Conservation (phyloP, 129 eudicot species). For the Lactuca saligna region DNA sequence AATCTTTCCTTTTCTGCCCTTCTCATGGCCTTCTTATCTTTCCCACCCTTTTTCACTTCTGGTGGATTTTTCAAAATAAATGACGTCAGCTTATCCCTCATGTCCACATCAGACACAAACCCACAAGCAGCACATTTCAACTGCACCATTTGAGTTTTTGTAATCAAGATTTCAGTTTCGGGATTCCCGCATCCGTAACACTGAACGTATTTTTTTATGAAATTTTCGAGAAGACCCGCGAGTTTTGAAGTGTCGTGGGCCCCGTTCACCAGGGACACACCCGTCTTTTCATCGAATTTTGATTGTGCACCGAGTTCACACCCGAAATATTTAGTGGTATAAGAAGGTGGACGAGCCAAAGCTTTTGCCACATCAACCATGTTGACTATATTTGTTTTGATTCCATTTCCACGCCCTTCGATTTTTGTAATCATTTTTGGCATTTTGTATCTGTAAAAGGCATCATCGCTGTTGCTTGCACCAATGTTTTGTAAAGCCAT, state of each 20-base stretch:
- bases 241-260: conserved; percentile 74
- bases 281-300: conserved; percentile 77
- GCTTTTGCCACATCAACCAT: conserved; percentile 90
- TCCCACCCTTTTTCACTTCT: conserved; percentile 58
- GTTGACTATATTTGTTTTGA: conserved; percentile 77
- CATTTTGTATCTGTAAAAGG: conserved; percentile 90
- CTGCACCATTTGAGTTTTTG: conserved; percentile 74
- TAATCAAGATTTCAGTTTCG: conserved; percentile 61
- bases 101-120: conserved; percentile 70
- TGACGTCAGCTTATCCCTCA: conserved; percentile 80
- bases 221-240: conserved; percentile 73
- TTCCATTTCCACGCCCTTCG: conserved; percentile 94
- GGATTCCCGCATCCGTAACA: conserved; percentile 80
- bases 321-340: conserved; percentile 76
- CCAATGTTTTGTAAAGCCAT: conserved; percentile 87
- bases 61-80: conserved; percentile 80
- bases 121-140: conserved; percentile 87
- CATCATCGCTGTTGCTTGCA: conserved; percentile 84
- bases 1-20: conserved; percentile 75
- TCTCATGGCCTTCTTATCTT: conserved; percentile 75
- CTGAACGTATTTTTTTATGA: conserved; percentile 73
- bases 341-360: conserved; percentile 78
- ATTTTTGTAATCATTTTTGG: conserved; percentile 77
- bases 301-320: conserved; percentile 82
- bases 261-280: conserved; percentile 69